Evolutionary conservation across 352 stramenopile species (phyloP).

Genomic region (Globisporangium spinosum): DNA sequence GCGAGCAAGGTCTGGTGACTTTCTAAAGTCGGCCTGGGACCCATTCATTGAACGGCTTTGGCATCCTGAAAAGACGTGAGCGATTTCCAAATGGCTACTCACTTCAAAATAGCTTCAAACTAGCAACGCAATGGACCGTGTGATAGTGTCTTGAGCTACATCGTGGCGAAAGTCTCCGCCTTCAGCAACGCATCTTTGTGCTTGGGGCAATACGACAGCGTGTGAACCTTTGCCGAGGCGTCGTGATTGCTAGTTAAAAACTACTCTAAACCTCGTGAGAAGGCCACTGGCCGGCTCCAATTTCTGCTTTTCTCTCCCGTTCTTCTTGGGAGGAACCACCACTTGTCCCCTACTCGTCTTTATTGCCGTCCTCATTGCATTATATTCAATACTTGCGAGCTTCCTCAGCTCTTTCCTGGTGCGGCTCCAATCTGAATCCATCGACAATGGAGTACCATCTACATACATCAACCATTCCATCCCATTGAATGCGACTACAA

Average conservation of each 20-base stretch:
- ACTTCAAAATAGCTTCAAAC: too few species aligned
- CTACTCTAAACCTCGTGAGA: constrained; percentile 90
- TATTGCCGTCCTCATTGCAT: not conserved
- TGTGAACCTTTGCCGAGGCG: constrained; percentile 92
- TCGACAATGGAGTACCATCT: not conserved
- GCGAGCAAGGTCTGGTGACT: too few species aligned
- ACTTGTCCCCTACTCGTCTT: not conserved
- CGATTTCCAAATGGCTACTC: too few species aligned
- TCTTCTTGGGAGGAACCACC: constrained; percentile 45
- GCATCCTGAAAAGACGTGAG: too few species aligned
- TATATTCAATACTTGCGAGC: too few species aligned
- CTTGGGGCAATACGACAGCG: constrained; percentile 92
- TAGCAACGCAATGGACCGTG: not conserved
- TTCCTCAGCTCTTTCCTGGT: too few species aligned
- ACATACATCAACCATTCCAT: not conserved
- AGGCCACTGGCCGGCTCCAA: constrained; percentile 88
- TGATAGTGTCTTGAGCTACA: not conserved
- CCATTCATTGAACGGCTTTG: too few species aligned
- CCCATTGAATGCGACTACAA: too few species aligned
- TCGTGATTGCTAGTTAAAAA: constrained; percentile 95
- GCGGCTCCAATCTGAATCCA: too few species aligned
- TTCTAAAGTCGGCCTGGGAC: too few species aligned
- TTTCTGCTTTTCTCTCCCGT: constrained; percentile 85
- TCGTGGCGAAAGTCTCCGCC: too few species aligned
- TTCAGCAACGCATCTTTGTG: constrained; percentile 67